A percentile compares a stretch with the other conserved stretches of the same genome.
Evolutionary conservation across 768 basidiomycete genomes (phyloP).

Genomic region (Lactifluus pinguis): DNA sequence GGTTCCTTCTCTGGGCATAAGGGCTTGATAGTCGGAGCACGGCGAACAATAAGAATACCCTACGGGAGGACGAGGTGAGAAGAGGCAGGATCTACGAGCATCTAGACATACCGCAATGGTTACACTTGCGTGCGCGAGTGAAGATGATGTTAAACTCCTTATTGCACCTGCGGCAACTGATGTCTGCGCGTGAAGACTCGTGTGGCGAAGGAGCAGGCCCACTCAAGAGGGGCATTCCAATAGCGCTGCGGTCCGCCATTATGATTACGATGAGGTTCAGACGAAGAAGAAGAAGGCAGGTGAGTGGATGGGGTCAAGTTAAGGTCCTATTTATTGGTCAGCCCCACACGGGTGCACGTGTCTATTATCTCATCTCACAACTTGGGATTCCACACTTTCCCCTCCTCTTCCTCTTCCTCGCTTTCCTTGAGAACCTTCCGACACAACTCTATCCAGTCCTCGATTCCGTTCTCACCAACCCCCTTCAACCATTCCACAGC

Average conservation of each 20-base stretch:
- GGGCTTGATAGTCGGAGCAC: slow-evolving; percentile 68
- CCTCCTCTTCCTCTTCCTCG: too few species aligned
- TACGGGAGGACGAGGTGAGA: slow-evolving; percentile 24
- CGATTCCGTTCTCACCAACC: slow-evolving; percentile 45
- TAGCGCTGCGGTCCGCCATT: slow-evolving; percentile 11
- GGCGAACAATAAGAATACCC: slow-evolving; percentile 65
- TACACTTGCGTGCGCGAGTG: slow-evolving; percentile 53
- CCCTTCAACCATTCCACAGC: slow-evolving; percentile 52
- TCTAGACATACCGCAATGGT: slow-evolving; percentile 54
- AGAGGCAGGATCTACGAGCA: background rate
- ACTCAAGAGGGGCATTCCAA: slow-evolving; percentile 62
- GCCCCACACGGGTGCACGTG: background rate
- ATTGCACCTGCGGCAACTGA: slow-evolving; percentile 57
- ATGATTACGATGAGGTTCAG: background rate
- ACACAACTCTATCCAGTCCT: slow-evolving; percentile 56
- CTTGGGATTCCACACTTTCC: too few species aligned
- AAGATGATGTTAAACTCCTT: slow-evolving; percentile 67
- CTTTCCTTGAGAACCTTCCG: slow-evolving; percentile 25
- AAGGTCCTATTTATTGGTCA: background rate
- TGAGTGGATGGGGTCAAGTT: background rate
- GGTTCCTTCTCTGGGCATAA: slow-evolving; percentile 55
- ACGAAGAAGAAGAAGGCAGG: background rate
- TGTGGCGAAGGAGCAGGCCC: slow-evolving; percentile 44
- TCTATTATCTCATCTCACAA: background rate
- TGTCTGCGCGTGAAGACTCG: slow-evolving; percentile 26